Percentiles rank a stretch among this genome's conserved stretches.
These are phyloP conservation scores for Didymella keratinophila DNA, from an alignment of 2,329 filamentous ascomycete genomes.

Conservation along the genomic window DNA sequence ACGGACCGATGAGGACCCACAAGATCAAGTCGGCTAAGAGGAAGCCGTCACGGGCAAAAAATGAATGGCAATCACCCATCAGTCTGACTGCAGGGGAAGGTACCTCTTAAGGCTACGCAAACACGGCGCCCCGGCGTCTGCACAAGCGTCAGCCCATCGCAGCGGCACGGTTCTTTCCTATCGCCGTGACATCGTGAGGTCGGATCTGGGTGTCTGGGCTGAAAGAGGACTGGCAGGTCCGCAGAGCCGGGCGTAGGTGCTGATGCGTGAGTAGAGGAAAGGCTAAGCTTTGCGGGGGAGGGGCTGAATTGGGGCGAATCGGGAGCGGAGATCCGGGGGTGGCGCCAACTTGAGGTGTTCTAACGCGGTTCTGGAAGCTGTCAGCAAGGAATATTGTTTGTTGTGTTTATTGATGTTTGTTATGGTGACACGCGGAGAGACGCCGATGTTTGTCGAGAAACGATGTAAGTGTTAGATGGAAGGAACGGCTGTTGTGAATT, in stretches of 20 bases:
- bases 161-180: slow-evolving; percentile 8
- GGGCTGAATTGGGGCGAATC: slow-evolving; percentile 13
- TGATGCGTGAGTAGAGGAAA: slow-evolving; percentile 7
- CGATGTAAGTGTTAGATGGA: not conserved
- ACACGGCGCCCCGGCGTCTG: not conserved
- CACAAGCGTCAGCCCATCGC: slow-evolving; percentile 4
- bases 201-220: slow-evolving; percentile 12
- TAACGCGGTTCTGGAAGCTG: slow-evolving; percentile 8
- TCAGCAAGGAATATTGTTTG: not conserved
- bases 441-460: not conserved
- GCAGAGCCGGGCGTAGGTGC: slow-evolving; percentile 3
- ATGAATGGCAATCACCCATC: not conserved
- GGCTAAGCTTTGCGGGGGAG: slow-evolving; percentile 21
- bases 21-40: slow-evolving; percentile 16
- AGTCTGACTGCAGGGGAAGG: not conserved
- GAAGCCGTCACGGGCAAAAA: not conserved
- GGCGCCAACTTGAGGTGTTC: slow-evolving; percentile 4
- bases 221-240: slow-evolving; percentile 16
- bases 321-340: slow-evolving; percentile 8
- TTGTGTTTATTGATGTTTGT: not conserved
- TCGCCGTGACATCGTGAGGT: slow-evolving; percentile 13
- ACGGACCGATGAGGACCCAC: slow-evolving; percentile 3
- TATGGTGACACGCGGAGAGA: slow-evolving; percentile 2
- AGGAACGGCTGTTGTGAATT: not conserved
- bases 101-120: slow-evolving; percentile 4